Base-by-base conservation (phyloP, 225 moss, liverwort and hornwort genomes). In the Ulota crispa region DNA sequence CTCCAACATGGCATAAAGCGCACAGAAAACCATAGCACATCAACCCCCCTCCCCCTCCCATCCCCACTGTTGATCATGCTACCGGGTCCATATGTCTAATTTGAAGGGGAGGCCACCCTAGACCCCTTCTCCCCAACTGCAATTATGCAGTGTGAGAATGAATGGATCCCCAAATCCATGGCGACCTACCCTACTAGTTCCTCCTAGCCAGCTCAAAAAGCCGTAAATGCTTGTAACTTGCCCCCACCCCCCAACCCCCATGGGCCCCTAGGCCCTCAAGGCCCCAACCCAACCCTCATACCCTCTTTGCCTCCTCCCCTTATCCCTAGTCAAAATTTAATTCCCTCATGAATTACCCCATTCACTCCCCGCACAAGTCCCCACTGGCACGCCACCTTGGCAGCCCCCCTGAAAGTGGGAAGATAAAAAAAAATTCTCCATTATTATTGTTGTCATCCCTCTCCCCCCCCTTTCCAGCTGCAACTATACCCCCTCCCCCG, bases 321-420 rank as follows among this genome's bases (percentile, higher is more conserved):
- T 11, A 21, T 69, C 70, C 0, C 2, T 70, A 43, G 45, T 31
- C 23, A 56, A 59, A 30, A 23, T 73, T 53, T 0, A 55, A 42
- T 66, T 42, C 73, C 23, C 55, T 23, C 62, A 43, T 54, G 28
- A 73, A 30, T 47, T 50, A 41, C 14, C 26, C 20, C 55, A 66
- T 81, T 79, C 19, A 81, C n/a, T 18, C 18, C 16, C 50, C 50
- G 16, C 37, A 39, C 53, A 73, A 81, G 81, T 73, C 81, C 42
- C 14, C 81, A 53, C 73, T 73, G 73, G 41, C 81, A 81, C 41
- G 10, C 55, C 65, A 73, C 73, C 50, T 50, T 18, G 50, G 73
- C 41, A 15, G 47, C 53, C 64, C 52, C 73, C 64, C 73, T 53
- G 54, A 80, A 80, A 55, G 14, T 41, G 73, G 23, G 28, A 64